Conservation (phyloP, 768 basidiomycete genomes). For the Termitomyces bulborhizus region DNA sequence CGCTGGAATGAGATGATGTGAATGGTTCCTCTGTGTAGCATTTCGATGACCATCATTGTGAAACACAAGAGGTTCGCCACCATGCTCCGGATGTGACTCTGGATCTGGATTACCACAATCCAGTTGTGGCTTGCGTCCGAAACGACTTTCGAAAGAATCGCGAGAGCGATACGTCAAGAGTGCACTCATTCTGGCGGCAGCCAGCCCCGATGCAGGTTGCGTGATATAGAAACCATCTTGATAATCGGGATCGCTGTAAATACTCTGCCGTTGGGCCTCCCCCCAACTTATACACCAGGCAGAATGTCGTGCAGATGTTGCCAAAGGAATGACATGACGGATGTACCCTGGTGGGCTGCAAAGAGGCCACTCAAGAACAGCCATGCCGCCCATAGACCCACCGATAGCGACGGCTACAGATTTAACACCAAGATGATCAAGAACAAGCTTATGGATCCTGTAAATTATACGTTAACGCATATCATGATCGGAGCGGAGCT, state of each 20-base stretch:
- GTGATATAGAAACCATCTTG: conserved; percentile 74
- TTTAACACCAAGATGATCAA: conserved; percentile 73
- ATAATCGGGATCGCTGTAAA: conserved; percentile 91
- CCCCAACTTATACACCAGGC: conserved; percentile 99
- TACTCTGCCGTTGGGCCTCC: conserved; percentile 93
- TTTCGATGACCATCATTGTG: neutral
- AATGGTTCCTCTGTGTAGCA: neutral
- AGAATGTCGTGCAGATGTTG: conserved; percentile 90
- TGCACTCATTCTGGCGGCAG: conserved; percentile 93
- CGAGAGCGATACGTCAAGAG: conserved; percentile 89
- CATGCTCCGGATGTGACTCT: neutral
- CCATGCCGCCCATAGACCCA: conserved; percentile 99
- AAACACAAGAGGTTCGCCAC: neutral
- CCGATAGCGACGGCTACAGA: conserved; percentile 90
- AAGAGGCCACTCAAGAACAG: conserved; percentile 92
- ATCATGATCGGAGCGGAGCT: neutral
- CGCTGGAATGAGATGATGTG: neutral
- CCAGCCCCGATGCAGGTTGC: conserved; percentile 79
- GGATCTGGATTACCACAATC: conserved; percentile 19
- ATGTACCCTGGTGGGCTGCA: conserved; percentile 73
- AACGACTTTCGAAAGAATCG: conserved; percentile 91
- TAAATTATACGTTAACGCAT: neutral
- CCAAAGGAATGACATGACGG: conserved; percentile 80
- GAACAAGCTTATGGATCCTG: conserved; percentile 82
- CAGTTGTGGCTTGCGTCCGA: conserved; percentile 76